Base-by-base conservation (phyloP, 495 filamentous ascomycete genomes). In the Xylaria curta region DNA sequence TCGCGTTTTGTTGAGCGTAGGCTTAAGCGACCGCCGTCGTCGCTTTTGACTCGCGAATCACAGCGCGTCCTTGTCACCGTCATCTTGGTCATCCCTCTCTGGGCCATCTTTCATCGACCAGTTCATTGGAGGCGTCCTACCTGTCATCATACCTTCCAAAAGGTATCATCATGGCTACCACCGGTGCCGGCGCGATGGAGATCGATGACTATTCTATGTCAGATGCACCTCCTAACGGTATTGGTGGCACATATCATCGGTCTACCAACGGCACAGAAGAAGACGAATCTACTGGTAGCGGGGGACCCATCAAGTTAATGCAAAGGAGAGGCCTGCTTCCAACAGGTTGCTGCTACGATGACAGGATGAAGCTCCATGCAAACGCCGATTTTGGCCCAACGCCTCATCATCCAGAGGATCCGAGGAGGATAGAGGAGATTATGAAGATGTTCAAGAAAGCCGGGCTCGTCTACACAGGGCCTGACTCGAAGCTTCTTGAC, bases 351-450 rank as follows among this genome's bases (percentile, higher is more conserved):
- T 96, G 94, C 73, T 99, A 98, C 79, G 96, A 99, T 82, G 87
- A 89, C 31, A 89, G 94, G 24, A 99, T 99, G 96, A 92, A 94
- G 65, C 90, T 92, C 72, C 96, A 99, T 76, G 91, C 91, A 46
- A 97, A 97, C 75, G 87, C 94, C 6, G 88, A 92, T 73, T 87
- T 81, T 87, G 87, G 77, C 75, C 85, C 79, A 56, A 85, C 85
- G 53, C 92, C 95, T 21, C 89, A 94, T 69, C 96, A 99, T 73
- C 96, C 97, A 1, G 96, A 99, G 81, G 94, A 98, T 73, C 97
- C 97, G 0, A 87, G 93, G 33, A 89, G 96, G 7, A 98, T 98
- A 64, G 91, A 91, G 63, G 89, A 90, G 74, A 99, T 99, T 73
- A 97, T 93, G 87, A 89, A 92, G 70, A 92, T 90, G 26, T 89